These are phyloP conservation scores for Blepharisma stoltei DNA, from an alignment of 73 alveolate genomes.

Conservation along the genomic window DNA sequence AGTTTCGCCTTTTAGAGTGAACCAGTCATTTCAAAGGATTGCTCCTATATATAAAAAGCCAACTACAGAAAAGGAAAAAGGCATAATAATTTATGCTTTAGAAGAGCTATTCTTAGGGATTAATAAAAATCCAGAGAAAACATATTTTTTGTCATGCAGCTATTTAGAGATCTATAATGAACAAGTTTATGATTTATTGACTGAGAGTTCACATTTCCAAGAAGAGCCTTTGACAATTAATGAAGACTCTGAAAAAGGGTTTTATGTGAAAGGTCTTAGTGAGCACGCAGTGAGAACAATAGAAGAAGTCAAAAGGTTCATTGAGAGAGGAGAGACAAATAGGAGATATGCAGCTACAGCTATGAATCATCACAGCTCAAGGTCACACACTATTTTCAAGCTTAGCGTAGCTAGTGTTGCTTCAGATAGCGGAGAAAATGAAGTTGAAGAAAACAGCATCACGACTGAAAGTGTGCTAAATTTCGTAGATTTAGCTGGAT, in stretches of 20 bases:
- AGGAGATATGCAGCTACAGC: slow-evolving; percentile 83
- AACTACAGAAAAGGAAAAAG: background rate
- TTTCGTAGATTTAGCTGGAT: slow-evolving; percentile 98
- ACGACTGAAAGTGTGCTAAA: slow-evolving; percentile 59
- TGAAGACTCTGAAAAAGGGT: slow-evolving; percentile 75
- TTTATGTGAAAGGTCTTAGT: slow-evolving; percentile 67
- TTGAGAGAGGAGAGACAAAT: slow-evolving; percentile 70
- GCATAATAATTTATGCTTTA: slow-evolving; percentile 78
- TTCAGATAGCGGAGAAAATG: background rate
- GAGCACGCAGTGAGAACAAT: slow-evolving; percentile 61
- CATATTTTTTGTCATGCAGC: slow-evolving; percentile 80
- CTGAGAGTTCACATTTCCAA: slow-evolving; percentile 36
- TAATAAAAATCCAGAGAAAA: slow-evolving; percentile 90
- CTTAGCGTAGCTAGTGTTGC: slow-evolving; percentile 51
- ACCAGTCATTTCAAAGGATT: background rate
- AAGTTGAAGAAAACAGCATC: slow-evolving; percentile 26
- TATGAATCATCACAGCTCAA: slow-evolving; percentile 75
- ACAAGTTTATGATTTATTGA: slow-evolving; percentile 89
- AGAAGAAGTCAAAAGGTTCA: slow-evolving; percentile 60
- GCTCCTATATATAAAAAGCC: background rate
- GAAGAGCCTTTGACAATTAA: slow-evolving; percentile 44
- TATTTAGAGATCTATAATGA: slow-evolving; percentile 97
- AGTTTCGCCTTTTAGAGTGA: slow-evolving; percentile 9
- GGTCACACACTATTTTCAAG: slow-evolving; percentile 76
- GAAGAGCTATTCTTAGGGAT: slow-evolving; percentile 96